A percentile compares a stretch with the other conserved stretches of the same genome.
These are phyloP conservation scores for Sordariomycetes sp. DNA, from an alignment of 2,329 filamentous ascomycete species.

Conservation along the genomic window DNA sequence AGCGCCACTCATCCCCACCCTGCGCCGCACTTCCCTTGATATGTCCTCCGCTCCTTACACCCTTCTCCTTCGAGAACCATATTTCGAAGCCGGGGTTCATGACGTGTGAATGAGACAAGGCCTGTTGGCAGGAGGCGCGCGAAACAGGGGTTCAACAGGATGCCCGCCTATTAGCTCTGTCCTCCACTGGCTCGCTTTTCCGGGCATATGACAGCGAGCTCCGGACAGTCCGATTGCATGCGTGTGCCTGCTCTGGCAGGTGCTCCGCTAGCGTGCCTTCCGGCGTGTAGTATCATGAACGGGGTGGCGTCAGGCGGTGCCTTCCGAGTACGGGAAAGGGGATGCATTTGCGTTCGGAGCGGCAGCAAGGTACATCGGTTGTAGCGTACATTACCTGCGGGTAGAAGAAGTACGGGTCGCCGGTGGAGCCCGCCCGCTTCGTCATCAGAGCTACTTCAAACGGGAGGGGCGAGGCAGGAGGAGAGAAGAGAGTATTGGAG, in stretches of 20 bases:
- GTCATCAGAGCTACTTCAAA: neutral
- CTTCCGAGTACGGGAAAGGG: neutral
- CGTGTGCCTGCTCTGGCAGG: neutral
- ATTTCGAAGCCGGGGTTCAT: neutral
- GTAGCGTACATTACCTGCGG: neutral
- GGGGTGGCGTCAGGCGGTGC: neutral
- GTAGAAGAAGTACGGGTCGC: neutral
- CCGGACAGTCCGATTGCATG: neutral
- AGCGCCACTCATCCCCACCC: neutral
- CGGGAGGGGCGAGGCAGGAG: neutral
- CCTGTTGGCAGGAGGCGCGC: neutral
- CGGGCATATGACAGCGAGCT: neutral
- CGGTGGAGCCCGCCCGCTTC: neutral
- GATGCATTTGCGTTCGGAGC: neutral
- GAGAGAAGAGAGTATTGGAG: neutral
- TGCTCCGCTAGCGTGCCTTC: neutral
- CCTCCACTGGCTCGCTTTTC: neutral
- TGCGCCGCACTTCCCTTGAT: neutral
- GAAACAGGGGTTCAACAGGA: neutral
- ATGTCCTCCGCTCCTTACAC: neutral
- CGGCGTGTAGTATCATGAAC: neutral
- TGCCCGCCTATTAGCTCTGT: neutral
- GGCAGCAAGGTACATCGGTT: neutral
- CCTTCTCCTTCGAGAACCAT: neutral
- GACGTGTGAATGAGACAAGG: neutral